Conservation (phyloP, 148 eudicot species). For the Nepenthes mirabilis region DNA sequence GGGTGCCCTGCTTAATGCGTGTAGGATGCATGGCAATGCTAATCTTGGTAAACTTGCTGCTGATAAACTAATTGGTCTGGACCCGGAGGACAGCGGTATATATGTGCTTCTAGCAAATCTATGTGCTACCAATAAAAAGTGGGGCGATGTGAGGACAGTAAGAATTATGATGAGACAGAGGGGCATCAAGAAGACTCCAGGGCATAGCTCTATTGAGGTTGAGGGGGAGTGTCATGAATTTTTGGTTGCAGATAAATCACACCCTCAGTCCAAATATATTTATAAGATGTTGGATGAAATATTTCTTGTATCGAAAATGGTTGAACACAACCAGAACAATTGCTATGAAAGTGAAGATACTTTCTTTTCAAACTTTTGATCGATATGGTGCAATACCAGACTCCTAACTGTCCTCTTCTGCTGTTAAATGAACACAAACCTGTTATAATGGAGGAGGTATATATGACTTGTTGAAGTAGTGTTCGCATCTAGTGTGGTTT, state of each 20-base stretch:
- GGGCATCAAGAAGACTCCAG: conserved; percentile 56
- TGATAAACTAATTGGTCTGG: conserved; percentile 26
- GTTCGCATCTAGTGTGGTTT: too few species aligned
- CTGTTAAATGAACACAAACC: too few species aligned
- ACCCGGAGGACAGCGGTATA: conserved; percentile 57
- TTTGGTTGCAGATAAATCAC: conserved; percentile 50
- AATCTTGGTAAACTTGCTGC: conserved; percentile 54
- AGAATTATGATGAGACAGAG: conserved; percentile 59
- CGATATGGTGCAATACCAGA: too few species aligned
- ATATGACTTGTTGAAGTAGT: conserved; percentile 5
- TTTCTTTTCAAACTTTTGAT: too few species aligned
- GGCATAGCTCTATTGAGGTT: conserved; percentile 59
- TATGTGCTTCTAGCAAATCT: conserved; percentile 49
- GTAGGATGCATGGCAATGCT: conserved; percentile 46
- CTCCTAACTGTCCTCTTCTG: too few species aligned
- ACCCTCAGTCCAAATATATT: conserved; percentile 38
- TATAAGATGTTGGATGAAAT: conserved; percentile 28
- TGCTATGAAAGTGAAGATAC: too few species aligned
- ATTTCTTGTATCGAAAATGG: too few species aligned
- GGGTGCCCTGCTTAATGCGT: conserved; percentile 63
- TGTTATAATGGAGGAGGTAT: too few species aligned
- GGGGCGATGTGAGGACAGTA: conserved; percentile 49
- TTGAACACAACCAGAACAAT: too few species aligned
- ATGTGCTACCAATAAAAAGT: conserved; percentile 37
- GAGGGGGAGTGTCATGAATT: conserved; percentile 54